Evolutionary conservation across 768 basidiomycete genomes (phyloP), one percentile per base, ranked within the genome.

Genomic region (Podaxis carcinomalis): DNA sequence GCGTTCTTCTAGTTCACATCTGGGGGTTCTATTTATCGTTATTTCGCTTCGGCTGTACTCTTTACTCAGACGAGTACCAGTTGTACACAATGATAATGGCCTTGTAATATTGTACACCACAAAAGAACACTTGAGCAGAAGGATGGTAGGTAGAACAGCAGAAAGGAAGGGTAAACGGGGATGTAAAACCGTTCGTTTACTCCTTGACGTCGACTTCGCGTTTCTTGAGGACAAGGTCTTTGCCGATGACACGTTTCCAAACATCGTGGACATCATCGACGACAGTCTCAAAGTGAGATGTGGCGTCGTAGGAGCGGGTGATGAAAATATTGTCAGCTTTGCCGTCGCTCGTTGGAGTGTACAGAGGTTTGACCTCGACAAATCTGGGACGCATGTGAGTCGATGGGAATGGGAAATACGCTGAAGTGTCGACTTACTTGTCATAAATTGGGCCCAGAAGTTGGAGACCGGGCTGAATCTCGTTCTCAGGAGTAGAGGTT

Each of bases 231-330:
- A 88, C 90, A 56, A 96, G 81, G 53, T 89, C 86, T 52, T 78
- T 78, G 53, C 91, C 93, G 2, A 82, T 80, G 56, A 96, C 86
- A 57, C 95, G 83, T 79, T 89, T 87, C 93, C 94, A 99, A 44
- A 98, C 93, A 74, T 98, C 92, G 63, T 90, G 89, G 39, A 99
- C 97, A 62, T 99, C 96, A 55, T 98, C 94, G 25, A 96, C 93
- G 51, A 98, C 95, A 27, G 93, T 97, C 81, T 99, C 97, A 73
- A 99, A 98, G 78, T 99, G 97, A 28, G 93, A 95, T 10, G 97
- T 98, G 6, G 97, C 96, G 72, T 99, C 97, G 76, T 98, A 99
- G 14, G 95, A 97, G 58, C 90, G 90, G 57, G 97, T 99, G 77
- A 99, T 88, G 80, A 92, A 99, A 72, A 99, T 92, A 72, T 93